These are phyloP conservation scores for Laburnicola sp. DNA, from an alignment of 2,329 filamentous ascomycete genomes.

Conservation along the genomic window DNA sequence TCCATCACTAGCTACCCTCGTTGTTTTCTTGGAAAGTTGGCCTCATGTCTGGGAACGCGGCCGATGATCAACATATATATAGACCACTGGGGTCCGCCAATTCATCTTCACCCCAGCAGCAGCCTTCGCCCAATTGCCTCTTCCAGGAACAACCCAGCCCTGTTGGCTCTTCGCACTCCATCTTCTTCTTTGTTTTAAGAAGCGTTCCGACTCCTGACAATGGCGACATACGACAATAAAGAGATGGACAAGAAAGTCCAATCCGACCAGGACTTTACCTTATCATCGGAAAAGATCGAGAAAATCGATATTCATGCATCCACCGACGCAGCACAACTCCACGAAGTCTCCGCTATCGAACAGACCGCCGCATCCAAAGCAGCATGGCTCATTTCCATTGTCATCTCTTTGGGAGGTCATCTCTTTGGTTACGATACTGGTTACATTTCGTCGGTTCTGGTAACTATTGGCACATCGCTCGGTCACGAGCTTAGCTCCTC, in stretches of 20 bases:
- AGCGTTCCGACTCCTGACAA: background rate
- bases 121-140: background rate
- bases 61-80: constrained; percentile 6
- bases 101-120: background rate
- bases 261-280: constrained; percentile 10
- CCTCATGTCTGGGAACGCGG: background rate
- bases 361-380: constrained; percentile 32
- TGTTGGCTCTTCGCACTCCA: background rate
- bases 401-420: constrained; percentile 33
- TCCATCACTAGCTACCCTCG: background rate
- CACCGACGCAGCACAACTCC: constrained; percentile 20
- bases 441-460: constrained; percentile 45
- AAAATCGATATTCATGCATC: constrained; percentile 21
- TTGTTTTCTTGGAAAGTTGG: background rate
- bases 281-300: constrained; percentile 25
- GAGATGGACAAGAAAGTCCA: constrained; percentile 21
- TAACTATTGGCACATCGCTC: constrained; percentile 42
- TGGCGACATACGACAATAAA: constrained; percentile 12
- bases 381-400: constrained; percentile 35
- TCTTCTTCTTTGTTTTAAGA: background rate
- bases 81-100: constrained; percentile 1
- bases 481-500: constrained; percentile 34
- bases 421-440: constrained; percentile 45
- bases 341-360: constrained; percentile 31
- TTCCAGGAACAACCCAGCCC: background rate